Evolutionary conservation across 306 rosid genomes (phyloP), one percentile per base, ranked within the genome.

Genomic region (Gleditsia sinensis): DNA sequence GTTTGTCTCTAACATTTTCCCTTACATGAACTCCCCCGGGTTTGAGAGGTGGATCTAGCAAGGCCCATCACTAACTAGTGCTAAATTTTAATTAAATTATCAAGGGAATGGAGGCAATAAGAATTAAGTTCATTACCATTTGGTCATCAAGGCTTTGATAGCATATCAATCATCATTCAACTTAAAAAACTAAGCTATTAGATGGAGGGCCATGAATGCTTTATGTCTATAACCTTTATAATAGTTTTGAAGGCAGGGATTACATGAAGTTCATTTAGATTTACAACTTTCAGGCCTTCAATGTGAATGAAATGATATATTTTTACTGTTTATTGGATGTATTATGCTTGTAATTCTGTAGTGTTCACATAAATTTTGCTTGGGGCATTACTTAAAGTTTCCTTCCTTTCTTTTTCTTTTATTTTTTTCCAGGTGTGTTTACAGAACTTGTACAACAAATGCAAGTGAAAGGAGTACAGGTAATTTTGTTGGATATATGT

Each of bases 381-480:
- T 62, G 13, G 12, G 37, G 12, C 60, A 59, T 45, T 80, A 34
- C 33, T 60, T 66, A 70, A 66, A 81, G 46, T 66, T 56, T 70
- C 24, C 32, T 67, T 53, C 42, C 65, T 79, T 78, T 6, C 40
- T 71, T 58, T 59, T 80, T n/a, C n/a, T n/a, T 76, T 32, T 46
- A 79, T 19, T 66, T 59, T 40, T 49, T 33, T 74, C 25, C 89
- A 94, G 97, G 98, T 60, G 99, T 94, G 53, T 94, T 94, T 83
- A 94, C 97, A 0, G 99, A 94, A 67, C 99, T 94, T 78, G 87
- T 92, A 69, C 99, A 94, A 87, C 99, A 94, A 88, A 92, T 90
- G 93, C 99, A 94, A 86, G 99, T 94, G 65, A 94, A 92, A 77
- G 99, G 97, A 0, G 92, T 94, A 16, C 99, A 94, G 90, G 99